Evolutionary conservation across 257 asterid genomes (phyloP).

Genomic region (Solanum verrucosum): DNA sequence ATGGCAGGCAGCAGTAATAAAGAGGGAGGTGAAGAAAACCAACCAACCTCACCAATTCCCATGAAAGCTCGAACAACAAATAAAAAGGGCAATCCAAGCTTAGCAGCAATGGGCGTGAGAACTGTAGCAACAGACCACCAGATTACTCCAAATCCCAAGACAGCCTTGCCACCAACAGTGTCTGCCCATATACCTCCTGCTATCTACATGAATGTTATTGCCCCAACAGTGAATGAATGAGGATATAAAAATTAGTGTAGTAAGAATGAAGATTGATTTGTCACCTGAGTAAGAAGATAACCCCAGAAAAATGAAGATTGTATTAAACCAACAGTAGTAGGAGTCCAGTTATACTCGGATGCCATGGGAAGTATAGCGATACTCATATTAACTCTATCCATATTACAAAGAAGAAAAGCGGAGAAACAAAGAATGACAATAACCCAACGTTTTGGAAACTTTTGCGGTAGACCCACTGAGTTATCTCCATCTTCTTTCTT

Average conservation of each 20-base stretch:
- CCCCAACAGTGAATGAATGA: too few species aligned
- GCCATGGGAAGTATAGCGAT: slow-evolving; percentile 95
- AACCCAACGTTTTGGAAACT: slow-evolving; percentile 84
- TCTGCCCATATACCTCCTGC: slow-evolving; percentile 99
- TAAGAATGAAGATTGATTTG: neutral
- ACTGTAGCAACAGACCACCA: slow-evolving; percentile 92
- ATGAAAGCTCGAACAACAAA: slow-evolving; percentile 84
- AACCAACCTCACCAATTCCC: slow-evolving; percentile 97
- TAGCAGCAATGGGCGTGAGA: slow-evolving; percentile 82
- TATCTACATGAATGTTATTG: slow-evolving; percentile 32
- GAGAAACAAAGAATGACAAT: slow-evolving; percentile 80
- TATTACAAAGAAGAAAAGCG: slow-evolving; percentile 79
- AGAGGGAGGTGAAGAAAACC: slow-evolving; percentile 6
- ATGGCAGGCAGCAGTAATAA: neutral
- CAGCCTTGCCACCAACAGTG: slow-evolving; percentile 85
- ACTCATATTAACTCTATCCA: slow-evolving; percentile 98
- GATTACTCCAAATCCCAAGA: slow-evolving; percentile 79
- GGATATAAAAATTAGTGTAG: neutral
- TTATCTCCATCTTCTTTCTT: slow-evolving; percentile 8
- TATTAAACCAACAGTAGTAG: slow-evolving; percentile 77
- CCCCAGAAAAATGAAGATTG: slow-evolving; percentile 96
- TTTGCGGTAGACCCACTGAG: slow-evolving; percentile 26
- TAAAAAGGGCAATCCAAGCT: slow-evolving; percentile 72
- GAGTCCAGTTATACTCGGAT: slow-evolving; percentile 68
- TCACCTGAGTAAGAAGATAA: slow-evolving; percentile 91